Conservation (phyloP, 495 filamentous ascomycete genomes). For the Podospora didyma region DNA sequence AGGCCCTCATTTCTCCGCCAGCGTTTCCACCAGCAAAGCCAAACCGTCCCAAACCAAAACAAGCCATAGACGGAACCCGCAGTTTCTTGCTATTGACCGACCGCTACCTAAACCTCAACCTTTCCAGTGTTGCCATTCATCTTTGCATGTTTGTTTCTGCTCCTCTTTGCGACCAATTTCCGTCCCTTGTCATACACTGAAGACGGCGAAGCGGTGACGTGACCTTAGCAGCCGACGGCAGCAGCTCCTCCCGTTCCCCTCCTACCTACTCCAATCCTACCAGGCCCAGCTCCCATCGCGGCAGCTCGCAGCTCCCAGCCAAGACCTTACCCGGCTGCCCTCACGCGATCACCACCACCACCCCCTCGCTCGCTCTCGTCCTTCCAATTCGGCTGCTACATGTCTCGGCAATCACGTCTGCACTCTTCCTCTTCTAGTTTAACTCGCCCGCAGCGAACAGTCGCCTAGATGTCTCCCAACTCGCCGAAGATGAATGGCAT, state of each 20-base stretch:
- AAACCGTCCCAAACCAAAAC: neutral
- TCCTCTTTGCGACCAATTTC: neutral
- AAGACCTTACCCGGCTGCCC: neutral
- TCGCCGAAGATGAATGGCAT: constrained; percentile 43
- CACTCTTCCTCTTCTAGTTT: constrained; percentile 3
- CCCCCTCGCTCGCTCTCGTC: neutral
- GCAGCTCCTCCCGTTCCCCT: neutral
- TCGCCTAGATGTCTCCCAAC: constrained; percentile 40
- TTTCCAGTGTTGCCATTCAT: neutral
- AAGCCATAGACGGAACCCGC: neutral
- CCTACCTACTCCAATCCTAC: neutral
- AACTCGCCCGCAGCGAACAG: constrained; percentile 6
- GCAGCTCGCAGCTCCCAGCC: neutral
- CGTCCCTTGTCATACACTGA: neutral
- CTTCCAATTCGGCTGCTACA: constrained; percentile 26
- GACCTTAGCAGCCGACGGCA: neutral
- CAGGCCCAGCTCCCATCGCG: neutral
- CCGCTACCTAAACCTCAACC: neutral
- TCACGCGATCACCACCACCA: constrained; percentile 25
- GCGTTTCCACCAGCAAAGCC: neutral
- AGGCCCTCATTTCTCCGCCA: neutral
- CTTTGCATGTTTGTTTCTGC: neutral
- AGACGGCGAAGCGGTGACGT: neutral
- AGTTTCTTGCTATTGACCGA: neutral
- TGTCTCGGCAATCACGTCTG: constrained; percentile 20